Evolutionary conservation across 441 rosid genomes (phyloP).

Genomic region (Brassica hybrid): DNA sequence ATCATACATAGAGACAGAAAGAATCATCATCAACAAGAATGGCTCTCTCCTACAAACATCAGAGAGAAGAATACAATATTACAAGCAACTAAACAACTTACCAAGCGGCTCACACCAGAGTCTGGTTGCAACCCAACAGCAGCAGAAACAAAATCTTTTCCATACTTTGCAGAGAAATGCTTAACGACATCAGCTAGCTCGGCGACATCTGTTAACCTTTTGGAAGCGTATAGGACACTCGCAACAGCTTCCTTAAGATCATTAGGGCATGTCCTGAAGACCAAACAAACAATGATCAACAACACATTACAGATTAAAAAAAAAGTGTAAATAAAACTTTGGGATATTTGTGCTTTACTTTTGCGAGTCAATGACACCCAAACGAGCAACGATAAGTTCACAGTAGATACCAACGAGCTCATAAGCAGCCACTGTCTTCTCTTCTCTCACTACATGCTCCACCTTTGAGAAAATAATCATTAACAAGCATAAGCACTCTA

Average conservation of each 20-base stretch:
- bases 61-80: not conserved
- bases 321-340: not conserved
- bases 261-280: conserved; percentile 67
- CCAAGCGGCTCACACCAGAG: conserved; percentile 81
- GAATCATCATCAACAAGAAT: conserved; percentile 16
- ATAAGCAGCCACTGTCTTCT: conserved; percentile 82
- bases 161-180: conserved; percentile 73
- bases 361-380: conserved; percentile 79
- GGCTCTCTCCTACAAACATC: not conserved
- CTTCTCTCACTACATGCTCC: conserved; percentile 90
- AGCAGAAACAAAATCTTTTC: conserved; percentile 69
- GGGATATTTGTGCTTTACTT: conserved; percentile 53
- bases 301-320: not conserved
- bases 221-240: conserved; percentile 71
- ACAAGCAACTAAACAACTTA: conserved; percentile 40
- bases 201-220: conserved; percentile 70
- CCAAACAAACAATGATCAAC: conserved; percentile 10
- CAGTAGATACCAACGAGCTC: conserved; percentile 83
- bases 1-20: not conserved
- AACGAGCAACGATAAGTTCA: conserved; percentile 73
- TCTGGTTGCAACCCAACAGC: conserved; percentile 72
- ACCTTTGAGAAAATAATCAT: conserved; percentile 46
- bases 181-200: conserved; percentile 71
- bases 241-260: conserved; percentile 85
- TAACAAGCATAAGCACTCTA: not conserved